A percentile compares a stretch with the other conserved stretches of the same genome.
Conservation (phyloP, 140 eudicot species). For the Flaveria floridana region DNA sequence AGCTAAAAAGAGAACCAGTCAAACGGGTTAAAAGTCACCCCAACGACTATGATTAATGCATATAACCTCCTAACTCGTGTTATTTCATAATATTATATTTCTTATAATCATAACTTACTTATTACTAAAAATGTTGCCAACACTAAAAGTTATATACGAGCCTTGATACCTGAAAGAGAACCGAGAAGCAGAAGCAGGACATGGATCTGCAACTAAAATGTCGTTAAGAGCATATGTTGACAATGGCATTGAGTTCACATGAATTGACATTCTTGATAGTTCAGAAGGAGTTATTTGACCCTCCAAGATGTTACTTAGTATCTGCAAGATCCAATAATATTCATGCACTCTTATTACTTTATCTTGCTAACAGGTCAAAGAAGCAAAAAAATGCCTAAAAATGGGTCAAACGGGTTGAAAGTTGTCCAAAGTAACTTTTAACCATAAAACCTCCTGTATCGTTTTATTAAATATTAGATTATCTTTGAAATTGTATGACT, state of each 20-base stretch:
- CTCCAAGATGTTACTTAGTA: conserved; percentile 68
- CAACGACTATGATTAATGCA: background rate
- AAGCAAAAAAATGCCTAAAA: background rate
- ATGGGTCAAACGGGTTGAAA: background rate
- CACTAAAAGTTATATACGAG: background rate
- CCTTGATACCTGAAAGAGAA: conserved; percentile 74
- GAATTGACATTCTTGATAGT: conserved; percentile 68
- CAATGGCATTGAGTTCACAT: conserved; percentile 52
- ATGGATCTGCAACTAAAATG: conserved; percentile 65
- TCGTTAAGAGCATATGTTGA: conserved; percentile 77
- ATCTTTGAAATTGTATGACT: background rate
- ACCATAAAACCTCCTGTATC: background rate
- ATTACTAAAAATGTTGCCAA: background rate
- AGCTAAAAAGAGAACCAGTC: background rate
- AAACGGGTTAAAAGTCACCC: background rate
- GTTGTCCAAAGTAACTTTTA: background rate
- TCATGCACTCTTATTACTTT: background rate
- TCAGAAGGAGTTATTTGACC: conserved; percentile 51
- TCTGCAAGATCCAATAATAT: conserved; percentile 38
- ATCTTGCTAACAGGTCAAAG: background rate
- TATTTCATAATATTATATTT: too few species aligned
- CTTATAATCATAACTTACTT: too few species aligned
- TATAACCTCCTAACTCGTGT: background rate
- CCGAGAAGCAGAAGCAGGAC: conserved; percentile 89
- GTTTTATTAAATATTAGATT: background rate